These are phyloP conservation scores for Orychophragmus violaceus DNA, from an alignment of 345 rosid species.

Conservation along the genomic window DNA sequence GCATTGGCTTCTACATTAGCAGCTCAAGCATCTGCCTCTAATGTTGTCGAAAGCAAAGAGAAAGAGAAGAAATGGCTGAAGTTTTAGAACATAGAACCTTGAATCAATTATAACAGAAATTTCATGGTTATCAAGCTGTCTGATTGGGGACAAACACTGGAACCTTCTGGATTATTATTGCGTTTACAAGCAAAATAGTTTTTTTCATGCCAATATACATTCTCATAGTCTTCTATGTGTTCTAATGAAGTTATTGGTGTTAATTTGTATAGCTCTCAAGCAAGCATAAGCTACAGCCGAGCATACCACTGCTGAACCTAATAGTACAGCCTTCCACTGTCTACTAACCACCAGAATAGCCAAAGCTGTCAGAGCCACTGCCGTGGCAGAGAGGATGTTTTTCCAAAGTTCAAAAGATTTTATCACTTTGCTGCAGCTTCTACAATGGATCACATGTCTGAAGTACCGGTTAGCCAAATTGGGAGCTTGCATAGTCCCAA, in stretches of 20 bases:
- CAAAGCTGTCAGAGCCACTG: constrained; percentile 42
- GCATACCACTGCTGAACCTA: constrained; percentile 52
- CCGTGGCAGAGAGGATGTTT: constrained; percentile 41
- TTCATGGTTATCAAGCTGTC: background rate
- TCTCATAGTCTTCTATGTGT: constrained; percentile 76
- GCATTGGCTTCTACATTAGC: constrained; percentile 64
- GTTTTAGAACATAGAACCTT: constrained; percentile 39
- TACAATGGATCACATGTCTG: constrained; percentile 86
- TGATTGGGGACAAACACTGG: background rate
- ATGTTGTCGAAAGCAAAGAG: constrained; percentile 61
- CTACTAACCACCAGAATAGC: constrained; percentile 62
- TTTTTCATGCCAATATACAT: background rate
- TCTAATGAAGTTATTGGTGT: constrained; percentile 84
- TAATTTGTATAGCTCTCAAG: constrained; percentile 53
- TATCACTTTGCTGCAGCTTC: constrained; percentile 55
- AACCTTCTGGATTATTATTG: constrained; percentile 15
- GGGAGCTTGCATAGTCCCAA: constrained; percentile 68
- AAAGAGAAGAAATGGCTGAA: constrained; percentile 93
- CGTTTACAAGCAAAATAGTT: constrained; percentile 9
- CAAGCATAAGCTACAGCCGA: constrained; percentile 58
- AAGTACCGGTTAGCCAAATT: constrained; percentile 74
- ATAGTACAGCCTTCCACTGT: constrained; percentile 64
- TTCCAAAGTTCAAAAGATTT: constrained; percentile 61
- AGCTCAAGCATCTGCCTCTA: constrained; percentile 66
- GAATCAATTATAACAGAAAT: background rate